Conservation (phyloP, 169 alveolate species). For the Fabrea salina region DNA sequence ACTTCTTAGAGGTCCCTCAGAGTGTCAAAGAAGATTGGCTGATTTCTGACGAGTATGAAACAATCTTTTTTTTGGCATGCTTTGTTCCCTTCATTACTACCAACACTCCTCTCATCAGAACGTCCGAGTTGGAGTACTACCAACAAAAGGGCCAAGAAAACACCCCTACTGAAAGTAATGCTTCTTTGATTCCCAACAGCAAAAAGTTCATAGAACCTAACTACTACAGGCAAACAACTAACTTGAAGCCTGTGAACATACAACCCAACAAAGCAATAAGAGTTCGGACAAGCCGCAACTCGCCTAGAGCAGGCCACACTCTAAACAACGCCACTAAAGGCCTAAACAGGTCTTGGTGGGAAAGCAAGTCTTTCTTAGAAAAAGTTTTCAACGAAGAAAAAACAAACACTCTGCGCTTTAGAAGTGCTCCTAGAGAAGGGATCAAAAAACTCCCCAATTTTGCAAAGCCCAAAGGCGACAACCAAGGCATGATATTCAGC, state of each 20-base stretch:
- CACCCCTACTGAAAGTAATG: neutral
- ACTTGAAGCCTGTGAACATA: neutral
- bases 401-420: neutral
- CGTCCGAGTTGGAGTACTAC: neutral
- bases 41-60: neutral
- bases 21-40: constrained; percentile 9
- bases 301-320: too few relatives aligned
- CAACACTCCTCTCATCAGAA: neutral
- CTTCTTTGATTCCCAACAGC: neutral
- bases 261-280: neutral
- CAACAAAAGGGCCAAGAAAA: neutral
- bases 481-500: neutral
- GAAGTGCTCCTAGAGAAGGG: neutral
- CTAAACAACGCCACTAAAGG: too few relatives aligned
- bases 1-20: neutral
- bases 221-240: neutral
- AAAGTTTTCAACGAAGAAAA: neutral
- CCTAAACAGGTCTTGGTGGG: too few relatives aligned
- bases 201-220: neutral
- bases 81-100: constrained; percentile 9
- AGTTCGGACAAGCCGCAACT: neutral
- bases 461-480: neutral
- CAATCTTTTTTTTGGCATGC: neutral
- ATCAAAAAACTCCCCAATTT: neutral
- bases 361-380: neutral